Evolutionary conservation across 2,329 filamentous ascomycete species (phyloP).

Genomic region (Neonectria coccinea): DNA sequence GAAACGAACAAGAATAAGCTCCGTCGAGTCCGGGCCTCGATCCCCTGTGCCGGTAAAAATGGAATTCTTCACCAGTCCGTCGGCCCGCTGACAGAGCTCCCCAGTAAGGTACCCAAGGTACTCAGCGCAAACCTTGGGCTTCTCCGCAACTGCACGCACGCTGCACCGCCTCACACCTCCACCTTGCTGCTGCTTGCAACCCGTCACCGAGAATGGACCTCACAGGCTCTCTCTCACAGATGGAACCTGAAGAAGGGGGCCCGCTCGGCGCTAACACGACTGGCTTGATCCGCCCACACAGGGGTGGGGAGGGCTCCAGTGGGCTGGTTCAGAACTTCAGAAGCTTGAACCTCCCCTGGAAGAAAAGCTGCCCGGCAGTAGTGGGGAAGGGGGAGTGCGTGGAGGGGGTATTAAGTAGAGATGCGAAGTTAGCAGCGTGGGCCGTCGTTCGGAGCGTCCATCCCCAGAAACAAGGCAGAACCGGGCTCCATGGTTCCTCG

Average conservation of each 20-base stretch:
- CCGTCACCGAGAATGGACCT: not conserved
- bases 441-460: not conserved
- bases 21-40: not conserved
- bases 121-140: not conserved
- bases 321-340: conserved; percentile 10
- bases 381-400: not conserved
- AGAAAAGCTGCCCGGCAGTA: not conserved
- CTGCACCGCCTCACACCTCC: not conserved
- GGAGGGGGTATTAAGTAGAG: not conserved
- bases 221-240: not conserved
- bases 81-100: too few relatives aligned
- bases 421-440: not conserved
- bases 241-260: not conserved
- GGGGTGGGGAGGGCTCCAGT: not conserved
- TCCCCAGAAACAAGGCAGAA: conserved; percentile 8
- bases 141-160: not conserved
- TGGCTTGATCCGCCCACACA: not conserved
- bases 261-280: not conserved
- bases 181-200: not conserved
- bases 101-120: not conserved
- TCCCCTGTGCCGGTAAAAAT: not conserved
- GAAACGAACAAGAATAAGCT: not conserved
- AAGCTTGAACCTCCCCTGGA: not conserved
- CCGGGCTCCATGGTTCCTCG: not conserved
- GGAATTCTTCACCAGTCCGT: too few relatives aligned